phyloP scores from a whole-genome alignment of 73 alveolate genomes.

The Urostyla sp. region DNA sequence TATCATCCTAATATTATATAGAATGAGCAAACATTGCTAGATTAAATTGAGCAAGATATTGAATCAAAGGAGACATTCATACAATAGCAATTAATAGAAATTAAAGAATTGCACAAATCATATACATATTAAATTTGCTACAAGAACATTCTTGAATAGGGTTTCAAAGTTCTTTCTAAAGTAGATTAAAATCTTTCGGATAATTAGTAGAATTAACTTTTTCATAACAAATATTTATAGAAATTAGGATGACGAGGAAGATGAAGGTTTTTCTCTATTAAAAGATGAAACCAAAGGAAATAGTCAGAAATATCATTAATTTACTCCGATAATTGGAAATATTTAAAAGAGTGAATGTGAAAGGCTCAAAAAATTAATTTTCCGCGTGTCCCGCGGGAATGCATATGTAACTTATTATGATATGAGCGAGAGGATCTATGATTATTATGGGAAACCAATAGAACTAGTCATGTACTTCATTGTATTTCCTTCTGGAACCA shows the following conservation, averaged over 20 bases:
- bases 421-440: constrained; percentile 67
- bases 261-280: constrained; percentile 1
- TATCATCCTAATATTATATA: not conserved
- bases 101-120: constrained; percentile 48
- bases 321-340: constrained; percentile 89
- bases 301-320: constrained; percentile 50
- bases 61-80: constrained; percentile 39
- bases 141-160: constrained; percentile 60
- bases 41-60: constrained; percentile 32
- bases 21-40: constrained; percentile 26
- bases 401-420: constrained; percentile 82
- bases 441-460: constrained; percentile 59
- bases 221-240: too few species aligned
- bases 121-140: constrained; percentile 53
- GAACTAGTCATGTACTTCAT: constrained; percentile 76
- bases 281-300: not conserved
- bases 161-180: constrained; percentile 55
- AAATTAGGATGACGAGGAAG: constrained; percentile 8
- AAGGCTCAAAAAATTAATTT: constrained; percentile 83
- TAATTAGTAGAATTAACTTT: not conserved
- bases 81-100: not conserved
- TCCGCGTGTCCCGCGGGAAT: constrained; percentile 91
- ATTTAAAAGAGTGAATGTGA: constrained; percentile 80
- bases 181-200: not conserved
- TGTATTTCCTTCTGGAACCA: constrained; percentile 85